A percentile compares a stretch with the other conserved stretches of the same genome.
Evolutionary conservation across 2,329 filamentous ascomycete species (phyloP).

Genomic region (Periconia sp.): DNA sequence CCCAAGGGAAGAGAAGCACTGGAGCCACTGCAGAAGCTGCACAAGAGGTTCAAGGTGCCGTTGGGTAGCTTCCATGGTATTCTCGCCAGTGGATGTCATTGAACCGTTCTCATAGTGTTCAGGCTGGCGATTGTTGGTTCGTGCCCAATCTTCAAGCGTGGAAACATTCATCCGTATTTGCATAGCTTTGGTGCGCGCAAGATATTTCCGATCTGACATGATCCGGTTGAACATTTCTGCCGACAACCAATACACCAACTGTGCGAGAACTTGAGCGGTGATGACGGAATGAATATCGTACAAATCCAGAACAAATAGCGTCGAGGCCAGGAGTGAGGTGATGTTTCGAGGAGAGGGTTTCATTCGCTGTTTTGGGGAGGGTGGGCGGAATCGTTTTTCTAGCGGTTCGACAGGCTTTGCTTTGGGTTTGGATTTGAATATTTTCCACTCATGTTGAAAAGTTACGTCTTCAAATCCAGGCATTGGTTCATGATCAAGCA

Average conservation of each 20-base stretch:
- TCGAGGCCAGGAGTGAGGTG: conserved; percentile 91
- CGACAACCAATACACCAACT: conserved; percentile 93
- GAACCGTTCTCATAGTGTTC: conserved; percentile 96
- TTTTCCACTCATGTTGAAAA: conserved; percentile 98
- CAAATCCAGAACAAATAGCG: conserved; percentile 94
- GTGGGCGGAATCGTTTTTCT: conserved; percentile 88
- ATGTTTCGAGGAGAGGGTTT: conserved; percentile 94
- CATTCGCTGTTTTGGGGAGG: conserved; percentile 87
- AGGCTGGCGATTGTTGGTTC: conserved; percentile 87
- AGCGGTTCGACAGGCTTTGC: conserved; percentile 81
- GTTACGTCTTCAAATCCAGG: conserved; percentile 95
- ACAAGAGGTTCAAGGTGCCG: conserved; percentile 87
- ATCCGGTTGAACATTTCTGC: conserved; percentile 97
- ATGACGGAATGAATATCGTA: conserved; percentile 99
- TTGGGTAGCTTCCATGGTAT: conserved; percentile 79
- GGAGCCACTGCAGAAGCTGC: conserved; percentile 93
- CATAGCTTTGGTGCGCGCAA: conserved; percentile 97
- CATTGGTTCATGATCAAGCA: conserved; percentile 98
- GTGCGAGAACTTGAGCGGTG: conserved; percentile 84
- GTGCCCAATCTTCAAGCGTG: conserved; percentile 91
- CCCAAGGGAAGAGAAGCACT: conserved; percentile 92
- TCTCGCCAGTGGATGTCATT: conserved; percentile 81
- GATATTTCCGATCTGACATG: conserved; percentile 92
- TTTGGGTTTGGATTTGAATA: conserved; percentile 89
- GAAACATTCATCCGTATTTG: conserved; percentile 99